Evolutionary conservation across 225 moss, liverwort and hornwort genomes (phyloP), one percentile per base, ranked within the genome.

Genomic region (Polytrichum commune): DNA sequence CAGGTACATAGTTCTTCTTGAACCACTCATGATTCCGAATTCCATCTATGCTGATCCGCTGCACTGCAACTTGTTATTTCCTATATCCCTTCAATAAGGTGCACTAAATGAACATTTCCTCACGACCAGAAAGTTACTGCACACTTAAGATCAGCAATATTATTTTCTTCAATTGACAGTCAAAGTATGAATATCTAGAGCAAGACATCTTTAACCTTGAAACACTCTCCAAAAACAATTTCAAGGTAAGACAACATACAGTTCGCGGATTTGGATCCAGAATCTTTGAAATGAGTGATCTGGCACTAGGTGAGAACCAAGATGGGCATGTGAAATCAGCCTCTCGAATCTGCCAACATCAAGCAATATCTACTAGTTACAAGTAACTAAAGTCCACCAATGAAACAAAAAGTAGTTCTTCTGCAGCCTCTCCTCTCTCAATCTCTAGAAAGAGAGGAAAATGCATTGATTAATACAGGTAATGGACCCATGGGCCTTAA

Each of bases 11-110:
- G 60, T 91, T 88, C 66, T 75, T 90, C 65, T 55, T 90, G 82
- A 99, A 99, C 98, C 98, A 99, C 66, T 90, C 93, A 75, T 91
- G 82, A 62, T 64, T 90, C 63, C 89, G 86, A 69, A 99, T 99
- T 26, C 75, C 90, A 69, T 95, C 79, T 71, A 99, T 84, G 27
- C 75, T 93, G 63, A 99, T 89, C 32, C 98, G 98, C 95, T 97
- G 94, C 92, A 93, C 66, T 29, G 69, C 63, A 84, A 72, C 73
- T 35, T 75, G 76, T 91, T 75, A 93, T 62, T 64, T 77, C 72
- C 69, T 60, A 27, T 63, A 64, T 68, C 55, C 66, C 67, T 53
- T 67, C 23, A 53, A 73, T 53, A 55, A 69, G 38, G 33, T 32
- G 23, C n/a, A 58, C 58, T 24, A 46, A 46, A 46, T 13, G 16